Base-by-base conservation (phyloP, 306 rosid genomes). In the Carpinus fangiana region DNA sequence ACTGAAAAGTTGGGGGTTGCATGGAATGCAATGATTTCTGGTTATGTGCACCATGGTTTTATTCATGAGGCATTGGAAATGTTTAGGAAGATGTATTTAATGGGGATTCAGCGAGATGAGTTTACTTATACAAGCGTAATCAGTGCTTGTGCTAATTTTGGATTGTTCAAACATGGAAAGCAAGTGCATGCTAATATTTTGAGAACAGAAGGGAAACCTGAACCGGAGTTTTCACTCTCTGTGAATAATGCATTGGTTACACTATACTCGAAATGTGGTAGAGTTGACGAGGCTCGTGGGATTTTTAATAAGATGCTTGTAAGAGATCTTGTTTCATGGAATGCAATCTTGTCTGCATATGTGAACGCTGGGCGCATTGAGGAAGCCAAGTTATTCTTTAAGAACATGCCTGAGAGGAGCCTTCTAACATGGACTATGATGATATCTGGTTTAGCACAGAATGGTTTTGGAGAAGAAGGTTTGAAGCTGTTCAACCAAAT, bases 391-490 rank as follows among this genome's bases (percentile, higher is more conserved):
- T 74, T 78, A 41, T 68, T 87, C 71, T 87, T 87, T 70, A 80
- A 36, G 26, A 87, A 82, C 76, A 82, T 87, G 85, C 85, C 83
- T 0, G 87, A 75, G 88, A 87, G 75, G 80, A 87, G 76, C 74
- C 31, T 77, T 50, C 65, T 87, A 70, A 77, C 90, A 9, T 87
- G 90, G 90, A 87, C 88, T 4, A 85, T 87, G 54, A 82, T 84
- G 90, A 82, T 87, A 77, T 82, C 90, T 0, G 88, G 87, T 52
- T 84, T 84, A 47, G 88, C 88, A 45, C 86, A 87, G 60, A 74
- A 82, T 80, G 88, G 88, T 50, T 80, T 74, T 66, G 88, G 87
- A 54, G 90, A 87, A 80, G 90, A 87, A 73, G 85, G 82, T 72
- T 72, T 87, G 83, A 82, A 84, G 73, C 65, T 87, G 51, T 84